phyloP scores from a whole-genome alignment of 2,329 filamentous ascomycete species.

The Macrophomina pseudophaseolina region DNA sequence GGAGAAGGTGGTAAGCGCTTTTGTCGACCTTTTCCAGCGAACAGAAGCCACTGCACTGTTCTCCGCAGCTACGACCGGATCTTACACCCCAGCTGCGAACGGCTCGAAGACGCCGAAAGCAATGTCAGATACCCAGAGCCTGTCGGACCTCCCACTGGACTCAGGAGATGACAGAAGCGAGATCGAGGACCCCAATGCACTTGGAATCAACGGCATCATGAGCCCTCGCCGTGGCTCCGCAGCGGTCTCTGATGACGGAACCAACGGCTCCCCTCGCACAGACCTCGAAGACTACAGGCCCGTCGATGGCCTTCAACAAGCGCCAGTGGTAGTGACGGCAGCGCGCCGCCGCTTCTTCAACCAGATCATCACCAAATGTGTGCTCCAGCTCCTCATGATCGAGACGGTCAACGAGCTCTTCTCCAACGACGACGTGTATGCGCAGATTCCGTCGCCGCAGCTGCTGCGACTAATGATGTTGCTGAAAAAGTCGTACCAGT shows the following conservation, averaged over 20 bases:
- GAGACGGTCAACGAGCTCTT: conserved; percentile 99
- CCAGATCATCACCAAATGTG: conserved; percentile 97
- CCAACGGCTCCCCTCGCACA: conserved; percentile 47
- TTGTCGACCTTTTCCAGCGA: conserved; percentile 91
- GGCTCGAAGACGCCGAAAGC: conserved; percentile 45
- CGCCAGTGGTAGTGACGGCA: conserved; percentile 89
- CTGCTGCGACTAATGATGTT: conserved; percentile 91
- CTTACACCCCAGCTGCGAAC: conserved; percentile 48
- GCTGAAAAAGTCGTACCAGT: conserved; percentile 94
- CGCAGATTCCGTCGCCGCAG: conserved; percentile 87
- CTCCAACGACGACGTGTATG: conserved; percentile 93
- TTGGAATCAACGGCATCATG: conserved; percentile 51
- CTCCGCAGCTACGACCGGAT: conserved; percentile 70
- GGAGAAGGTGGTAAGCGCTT: conserved; percentile 92
- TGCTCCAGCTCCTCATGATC: conserved; percentile 97
- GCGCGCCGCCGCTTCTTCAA: conserved; percentile 96
- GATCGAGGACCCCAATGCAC: conserved; percentile 43
- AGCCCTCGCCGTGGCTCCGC: conserved; percentile 38
- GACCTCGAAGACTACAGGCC: conserved; percentile 85
- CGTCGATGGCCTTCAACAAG: conserved; percentile 71
- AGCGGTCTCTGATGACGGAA: conserved; percentile 38
- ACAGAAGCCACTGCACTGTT: conserved; percentile 97
- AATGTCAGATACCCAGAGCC: conserved; percentile 38
- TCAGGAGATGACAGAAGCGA: conserved; percentile 35
- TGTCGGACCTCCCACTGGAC: conserved; percentile 40